Evolutionary conservation across 1,139 yeast genomes (phyloP).

Genomic region (Torulaspora pretoriensis): DNA sequence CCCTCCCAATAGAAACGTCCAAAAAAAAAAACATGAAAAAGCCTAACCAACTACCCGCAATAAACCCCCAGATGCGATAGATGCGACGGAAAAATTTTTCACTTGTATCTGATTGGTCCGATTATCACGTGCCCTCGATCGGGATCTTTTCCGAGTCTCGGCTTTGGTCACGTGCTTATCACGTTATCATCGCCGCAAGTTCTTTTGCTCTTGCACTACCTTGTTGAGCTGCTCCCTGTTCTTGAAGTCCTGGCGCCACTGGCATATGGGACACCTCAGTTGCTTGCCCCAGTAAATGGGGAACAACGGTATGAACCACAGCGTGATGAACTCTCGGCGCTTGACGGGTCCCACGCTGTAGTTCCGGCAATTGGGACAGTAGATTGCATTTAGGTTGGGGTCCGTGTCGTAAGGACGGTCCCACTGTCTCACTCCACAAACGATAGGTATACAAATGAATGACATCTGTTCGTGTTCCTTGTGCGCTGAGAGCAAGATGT

Average conservation of each 20-base stretch:
- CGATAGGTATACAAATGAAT: conserved; percentile 34
- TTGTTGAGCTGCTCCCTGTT: conserved; percentile 38
- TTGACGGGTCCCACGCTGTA: conserved; percentile 41
- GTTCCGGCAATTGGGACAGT: conserved; percentile 44
- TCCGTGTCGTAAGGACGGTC: conserved; percentile 26
- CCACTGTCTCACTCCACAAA: conserved; percentile 36
- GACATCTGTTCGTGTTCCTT: conserved; percentile 2
- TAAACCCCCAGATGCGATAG: conserved; percentile 8
- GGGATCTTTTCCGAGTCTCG: not conserved
- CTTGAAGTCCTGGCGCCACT: conserved; percentile 44
- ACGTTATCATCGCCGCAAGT: conserved; percentile 4
- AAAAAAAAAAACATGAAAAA: not conserved
- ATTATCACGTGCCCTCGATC: not conserved
- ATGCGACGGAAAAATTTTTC: conserved; percentile 3
- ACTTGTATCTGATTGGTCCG: conserved; percentile 1
- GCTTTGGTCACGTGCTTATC: not conserved
- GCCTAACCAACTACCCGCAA: not conserved
- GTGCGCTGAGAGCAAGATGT: no score
- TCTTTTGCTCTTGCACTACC: conserved; percentile 32
- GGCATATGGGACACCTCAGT: conserved; percentile 43
- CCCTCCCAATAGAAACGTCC: conserved; percentile 1
- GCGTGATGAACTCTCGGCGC: conserved; percentile 43
- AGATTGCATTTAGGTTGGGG: conserved; percentile 27
- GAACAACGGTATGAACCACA: conserved; percentile 46
- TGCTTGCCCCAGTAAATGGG: conserved; percentile 48